Base-by-base conservation (phyloP, 108 stramenopile species). In the Cyclotella baltica region DNA sequence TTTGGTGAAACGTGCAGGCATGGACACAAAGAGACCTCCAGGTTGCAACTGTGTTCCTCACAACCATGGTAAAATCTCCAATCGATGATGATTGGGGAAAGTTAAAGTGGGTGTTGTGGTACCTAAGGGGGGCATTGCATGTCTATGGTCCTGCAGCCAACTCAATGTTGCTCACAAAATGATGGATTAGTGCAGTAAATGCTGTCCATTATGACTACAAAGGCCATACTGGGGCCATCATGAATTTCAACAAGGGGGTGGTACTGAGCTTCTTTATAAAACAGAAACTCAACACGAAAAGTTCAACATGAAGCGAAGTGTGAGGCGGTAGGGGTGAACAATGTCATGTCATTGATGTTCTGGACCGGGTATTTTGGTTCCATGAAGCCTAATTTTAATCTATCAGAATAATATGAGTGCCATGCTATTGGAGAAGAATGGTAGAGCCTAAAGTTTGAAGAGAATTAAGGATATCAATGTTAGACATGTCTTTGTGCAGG, bases 151-250 rank as follows among this genome's bases (percentile, higher is more conserved):
- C 66, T 81, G 13, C 25, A n/a, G 63, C 36, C 3, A 48, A 75
- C 27, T 48, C 43, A 4, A 28, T 72, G 11, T 18, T n/a, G 18
- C 8, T 4, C 19, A 47, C 84, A 13, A 59, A 71, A 55, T 70
- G 67, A 63, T 73, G 59, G 74, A 61, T 83, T 6, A 70, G 76
- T 68, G 72, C 75, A 2, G 52, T 75, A 4, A 40, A 72, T 27
- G 75, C 34, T 1, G 69, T 85, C 4, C 88, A 88, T 58, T 23
- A 36, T 4, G 88, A 88, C 73, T 75, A 75, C 51, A 36, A 56
- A 40, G 83, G 88, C 33, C 88, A 88, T 51, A 78, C 86, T 2
- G 89, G 89, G 27, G 81, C 52, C n/a, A 37, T 22, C 31, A 72
- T 88, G 75, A 67, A 78, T 8, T 38, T 86, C 19, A 85, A 85